Base-by-base conservation (phyloP, 768 basidiomycete species). In the Leccinum truebloodii region DNA sequence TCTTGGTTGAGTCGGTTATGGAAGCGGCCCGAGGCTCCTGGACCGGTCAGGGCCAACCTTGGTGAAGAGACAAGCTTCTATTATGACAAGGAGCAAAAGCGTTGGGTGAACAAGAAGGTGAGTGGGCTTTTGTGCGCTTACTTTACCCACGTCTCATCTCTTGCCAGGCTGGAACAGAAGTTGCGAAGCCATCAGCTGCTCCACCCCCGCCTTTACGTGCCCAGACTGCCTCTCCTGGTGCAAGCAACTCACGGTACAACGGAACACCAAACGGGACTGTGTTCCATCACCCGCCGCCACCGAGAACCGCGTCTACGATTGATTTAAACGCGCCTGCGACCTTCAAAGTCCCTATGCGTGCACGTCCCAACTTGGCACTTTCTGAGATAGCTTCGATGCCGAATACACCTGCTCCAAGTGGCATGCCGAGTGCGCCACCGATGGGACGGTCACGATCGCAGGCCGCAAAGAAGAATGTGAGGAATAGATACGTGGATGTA, bases 91-190 rank as follows among this genome's bases (percentile, higher is more conserved):
- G 94, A 97, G n/a, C 82, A 89, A 61, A 95, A 95, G 73, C 85
- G 90, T 63, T 99, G 97, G 97, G 88, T 99, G 28, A 95, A 97
- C 73, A 95, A 90, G 76, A 94, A 90, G 78, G 94, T 93, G 61
- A 72, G 76, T 63, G 6, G 9, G 22, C 54, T 59, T 28, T 30
- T 54, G 50, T 20, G 9, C 51, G 44, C 24, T 37, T 34, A 24
- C n/a, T 2, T 32, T 4, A 35, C 48, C 41, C 7, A 44, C 30
- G 20, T 16, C 64, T 54, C 22, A 60, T 65, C 1, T 18, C 57
- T 34, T 22, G 52, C 7, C 50, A 93, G 91, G 83, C 76, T 61
- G 85, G 84, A 41, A 71, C 76, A 16, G 86, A 84, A 61, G 67
- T 77, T n/a, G 70, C 82, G 12, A 83, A 86, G 65, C 73, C 85